Conservation (phyloP, 306 rosid genomes). For the Inga laurina region DNA sequence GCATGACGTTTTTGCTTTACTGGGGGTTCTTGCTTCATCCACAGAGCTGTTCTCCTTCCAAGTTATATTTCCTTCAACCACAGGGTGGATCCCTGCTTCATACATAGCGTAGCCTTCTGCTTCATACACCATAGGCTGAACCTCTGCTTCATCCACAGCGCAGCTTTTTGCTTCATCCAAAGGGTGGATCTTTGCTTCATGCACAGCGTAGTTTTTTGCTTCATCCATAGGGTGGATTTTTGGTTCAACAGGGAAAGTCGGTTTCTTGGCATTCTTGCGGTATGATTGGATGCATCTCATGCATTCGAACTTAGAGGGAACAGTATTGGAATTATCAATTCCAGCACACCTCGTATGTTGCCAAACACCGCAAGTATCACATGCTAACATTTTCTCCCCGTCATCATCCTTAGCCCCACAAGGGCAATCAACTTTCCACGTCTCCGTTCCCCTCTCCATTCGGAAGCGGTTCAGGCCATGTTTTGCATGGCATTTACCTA, state of each 20-base stretch:
- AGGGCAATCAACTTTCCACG: slow-evolving; percentile 68
- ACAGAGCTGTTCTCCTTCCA: too few relatives aligned
- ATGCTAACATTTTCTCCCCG: slow-evolving; percentile 79
- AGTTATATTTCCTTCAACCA: background rate
- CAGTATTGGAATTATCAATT: slow-evolving; percentile 40
- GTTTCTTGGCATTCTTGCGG: slow-evolving; percentile 20
- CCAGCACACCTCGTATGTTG: slow-evolving; percentile 79
- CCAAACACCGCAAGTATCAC: slow-evolving; percentile 80
- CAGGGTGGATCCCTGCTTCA: too few relatives aligned
- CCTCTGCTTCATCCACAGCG: too few relatives aligned
- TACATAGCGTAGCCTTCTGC: too few relatives aligned
- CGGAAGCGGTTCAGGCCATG: slow-evolving; percentile 57
- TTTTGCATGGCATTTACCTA: slow-evolving; percentile 55
- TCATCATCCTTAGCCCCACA: slow-evolving; percentile 83
- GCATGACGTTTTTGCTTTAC: slow-evolving; percentile 36
- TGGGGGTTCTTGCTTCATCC: slow-evolving; percentile 5
- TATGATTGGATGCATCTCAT: slow-evolving; percentile 28
- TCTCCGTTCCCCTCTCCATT: slow-evolving; percentile 71
- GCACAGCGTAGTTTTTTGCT: background rate
- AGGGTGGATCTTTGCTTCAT: background rate
- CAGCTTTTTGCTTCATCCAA: background rate
- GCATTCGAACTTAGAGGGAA: slow-evolving; percentile 57
- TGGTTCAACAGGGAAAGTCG: background rate
- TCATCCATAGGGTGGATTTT: background rate
- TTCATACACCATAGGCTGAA: too few relatives aligned